These are phyloP conservation scores for Pistacia integerrima DNA, from an alignment of 345 rosid species.

Conservation along the genomic window DNA sequence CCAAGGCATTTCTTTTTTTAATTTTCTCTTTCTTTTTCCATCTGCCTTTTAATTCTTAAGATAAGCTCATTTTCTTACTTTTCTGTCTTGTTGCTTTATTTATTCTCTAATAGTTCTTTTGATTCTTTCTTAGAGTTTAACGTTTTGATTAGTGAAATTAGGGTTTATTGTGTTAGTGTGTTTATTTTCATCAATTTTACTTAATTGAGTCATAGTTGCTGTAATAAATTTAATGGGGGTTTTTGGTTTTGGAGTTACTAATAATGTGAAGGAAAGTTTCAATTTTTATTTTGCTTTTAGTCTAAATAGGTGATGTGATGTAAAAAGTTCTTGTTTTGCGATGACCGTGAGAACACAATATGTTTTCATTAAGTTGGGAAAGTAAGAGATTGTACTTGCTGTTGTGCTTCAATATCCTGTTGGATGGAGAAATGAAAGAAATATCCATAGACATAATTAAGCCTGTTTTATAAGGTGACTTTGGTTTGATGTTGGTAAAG, in stretches of 20 bases:
- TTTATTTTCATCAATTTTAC: not conserved
- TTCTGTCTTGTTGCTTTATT: not conserved
- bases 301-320: too few relatives aligned
- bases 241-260: not conserved
- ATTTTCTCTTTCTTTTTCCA: not conserved
- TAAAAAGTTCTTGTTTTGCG: too few relatives aligned
- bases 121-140: not conserved
- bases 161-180: not conserved
- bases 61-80: not conserved
- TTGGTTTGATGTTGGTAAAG: not conserved
- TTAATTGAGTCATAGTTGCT: constrained; percentile 2
- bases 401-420: not conserved
- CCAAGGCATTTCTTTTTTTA: constrained; percentile 62
- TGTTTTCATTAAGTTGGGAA: too few relatives aligned
- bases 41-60: not conserved
- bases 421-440: not conserved
- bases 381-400: too few relatives aligned
- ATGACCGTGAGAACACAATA: too few relatives aligned
- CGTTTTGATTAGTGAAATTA: not conserved
- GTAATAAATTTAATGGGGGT: not conserved
- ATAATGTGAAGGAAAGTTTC: too few relatives aligned
- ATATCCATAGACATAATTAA: not conserved
- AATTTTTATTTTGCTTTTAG: too few relatives aligned
- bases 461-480: not conserved
- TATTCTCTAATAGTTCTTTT: not conserved